phyloP scores from a whole-genome alignment of 352 stramenopile species.

The Globisporangium spiculum region DNA sequence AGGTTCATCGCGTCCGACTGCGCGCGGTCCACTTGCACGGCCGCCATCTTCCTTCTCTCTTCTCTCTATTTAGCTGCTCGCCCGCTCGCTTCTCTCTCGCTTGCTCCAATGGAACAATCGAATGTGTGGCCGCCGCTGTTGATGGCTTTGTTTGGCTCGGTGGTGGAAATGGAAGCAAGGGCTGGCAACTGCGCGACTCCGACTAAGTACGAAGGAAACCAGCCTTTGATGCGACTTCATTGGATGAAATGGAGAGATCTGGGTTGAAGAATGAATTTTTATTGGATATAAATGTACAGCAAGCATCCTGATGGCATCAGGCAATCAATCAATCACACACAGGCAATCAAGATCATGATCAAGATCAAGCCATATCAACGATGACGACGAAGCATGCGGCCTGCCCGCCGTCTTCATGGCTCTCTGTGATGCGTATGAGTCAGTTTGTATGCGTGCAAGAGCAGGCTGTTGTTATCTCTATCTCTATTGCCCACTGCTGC shows the following conservation, averaged over 20 bases:
- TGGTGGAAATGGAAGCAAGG: conserved; percentile 12
- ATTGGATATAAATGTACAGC: not conserved
- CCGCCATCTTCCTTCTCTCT: conserved; percentile 27
- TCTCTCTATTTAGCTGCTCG: not conserved
- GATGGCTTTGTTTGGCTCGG: not conserved
- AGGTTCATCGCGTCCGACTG: conserved; percentile 88
- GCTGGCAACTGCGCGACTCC: not conserved
- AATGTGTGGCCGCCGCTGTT: conserved; percentile 1
- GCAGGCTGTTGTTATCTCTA: not conserved
- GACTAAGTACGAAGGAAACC: conserved; percentile 10
- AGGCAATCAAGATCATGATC: not conserved
- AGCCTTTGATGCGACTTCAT: not conserved
- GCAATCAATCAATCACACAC: not conserved
- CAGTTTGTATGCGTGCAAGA: not conserved
- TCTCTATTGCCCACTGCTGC: conserved; percentile 8
- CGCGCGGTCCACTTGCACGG: conserved; percentile 68
- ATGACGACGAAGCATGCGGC: not conserved
- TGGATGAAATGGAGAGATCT: conserved; percentile 2
- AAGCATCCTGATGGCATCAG: not conserved
- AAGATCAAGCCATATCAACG: not conserved
- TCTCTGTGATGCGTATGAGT: not conserved
- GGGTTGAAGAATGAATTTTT: not conserved
- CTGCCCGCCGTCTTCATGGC: not conserved
- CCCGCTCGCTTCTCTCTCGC: not conserved
- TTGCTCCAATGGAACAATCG: conserved; percentile 1